Evolutionary conservation across 2,329 filamentous ascomycete genomes (phyloP).

Genomic region (Fusarium sacchari): DNA sequence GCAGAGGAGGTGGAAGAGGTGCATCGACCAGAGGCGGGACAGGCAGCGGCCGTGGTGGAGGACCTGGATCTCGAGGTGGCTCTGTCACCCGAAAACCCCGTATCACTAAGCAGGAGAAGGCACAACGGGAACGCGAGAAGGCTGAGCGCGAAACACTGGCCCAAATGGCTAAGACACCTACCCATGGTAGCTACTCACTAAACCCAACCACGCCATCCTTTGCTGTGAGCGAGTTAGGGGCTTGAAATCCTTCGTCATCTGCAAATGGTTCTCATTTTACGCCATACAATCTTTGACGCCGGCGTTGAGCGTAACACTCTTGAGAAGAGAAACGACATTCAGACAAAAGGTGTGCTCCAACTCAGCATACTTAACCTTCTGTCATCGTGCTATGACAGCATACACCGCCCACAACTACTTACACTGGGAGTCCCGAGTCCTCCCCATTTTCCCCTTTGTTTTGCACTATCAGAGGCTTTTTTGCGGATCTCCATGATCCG

Average conservation of each 20-base stretch:
- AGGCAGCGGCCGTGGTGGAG: constrained; percentile 58
- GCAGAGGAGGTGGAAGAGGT: constrained; percentile 67
- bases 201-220: constrained; percentile 52
- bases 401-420: not conserved
- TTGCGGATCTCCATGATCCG: constrained; percentile 26
- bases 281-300: not conserved
- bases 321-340: not conserved
- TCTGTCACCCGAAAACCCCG: constrained; percentile 81
- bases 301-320: not conserved
- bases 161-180: constrained; percentile 52
- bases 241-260: constrained; percentile 27
- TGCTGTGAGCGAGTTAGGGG: constrained; percentile 51
- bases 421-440: not conserved
- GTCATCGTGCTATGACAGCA: not conserved
- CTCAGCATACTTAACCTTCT: not conserved
- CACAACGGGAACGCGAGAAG: constrained; percentile 84
- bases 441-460: constrained; percentile 22
- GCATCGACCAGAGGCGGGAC: constrained; percentile 66
- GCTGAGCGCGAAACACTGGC: constrained; percentile 71
- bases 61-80: constrained; percentile 79
- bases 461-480: constrained; percentile 20
- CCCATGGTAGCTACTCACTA: constrained; percentile 50
- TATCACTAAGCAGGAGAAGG: constrained; percentile 86
- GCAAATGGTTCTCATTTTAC: not conserved
- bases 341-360: not conserved